Percentiles rank a stretch among this genome's conserved stretches.
Conservation (phyloP, 352 stramenopile species). For the Globisporangium polare region DNA sequence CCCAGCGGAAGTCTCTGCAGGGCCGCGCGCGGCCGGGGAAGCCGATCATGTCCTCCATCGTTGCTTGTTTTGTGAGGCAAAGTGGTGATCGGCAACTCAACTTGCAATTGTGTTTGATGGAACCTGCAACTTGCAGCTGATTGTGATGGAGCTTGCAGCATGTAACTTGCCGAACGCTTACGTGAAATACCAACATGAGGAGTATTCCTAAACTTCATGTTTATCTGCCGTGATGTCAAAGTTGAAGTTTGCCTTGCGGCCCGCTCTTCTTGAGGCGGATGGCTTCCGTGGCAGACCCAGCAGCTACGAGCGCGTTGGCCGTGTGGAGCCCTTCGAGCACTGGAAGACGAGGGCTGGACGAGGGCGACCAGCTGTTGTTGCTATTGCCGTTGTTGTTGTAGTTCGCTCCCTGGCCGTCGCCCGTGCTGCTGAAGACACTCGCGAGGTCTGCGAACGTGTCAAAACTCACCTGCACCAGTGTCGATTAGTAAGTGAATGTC, state of each 20-base stretch:
- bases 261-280: conserved; percentile 19
- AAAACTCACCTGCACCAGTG: conserved; percentile 45
- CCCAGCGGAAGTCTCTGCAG: background rate
- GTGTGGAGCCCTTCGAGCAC: conserved; percentile 1
- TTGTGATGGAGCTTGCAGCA: too few species aligned
- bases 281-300: conserved; percentile 28
- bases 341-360: background rate
- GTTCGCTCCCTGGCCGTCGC: background rate
- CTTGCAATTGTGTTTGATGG: too few species aligned
- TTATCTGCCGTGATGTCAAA: background rate
- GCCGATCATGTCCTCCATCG: background rate
- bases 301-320: conserved; percentile 11
- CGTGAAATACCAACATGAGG: too few species aligned
- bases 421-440: conserved; percentile 23
- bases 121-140: too few species aligned
- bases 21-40: conserved; percentile 1
- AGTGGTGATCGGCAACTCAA: too few species aligned
- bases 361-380: background rate
- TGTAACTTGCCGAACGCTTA: too few species aligned
- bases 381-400: conserved; percentile 2
- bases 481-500: background rate
- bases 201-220: too few species aligned
- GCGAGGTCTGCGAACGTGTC: conserved; percentile 57
- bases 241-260: background rate
- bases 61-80: too few species aligned